phyloP scores from a whole-genome alignment of 768 basidiomycete genomes.

The Hygrocybe punicea region DNA sequence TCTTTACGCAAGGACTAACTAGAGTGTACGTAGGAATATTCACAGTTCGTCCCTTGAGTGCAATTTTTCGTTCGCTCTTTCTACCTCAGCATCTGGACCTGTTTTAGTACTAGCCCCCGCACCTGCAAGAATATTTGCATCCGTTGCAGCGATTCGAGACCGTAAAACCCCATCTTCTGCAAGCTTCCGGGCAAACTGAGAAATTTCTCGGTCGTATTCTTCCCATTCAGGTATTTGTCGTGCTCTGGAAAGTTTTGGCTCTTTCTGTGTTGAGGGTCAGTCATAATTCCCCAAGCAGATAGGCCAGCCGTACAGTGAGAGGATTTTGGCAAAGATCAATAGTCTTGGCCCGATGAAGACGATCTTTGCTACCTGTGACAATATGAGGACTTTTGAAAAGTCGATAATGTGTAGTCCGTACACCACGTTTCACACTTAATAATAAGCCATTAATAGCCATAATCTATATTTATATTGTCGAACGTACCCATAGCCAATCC shows the following conservation, averaged over 20 bases:
- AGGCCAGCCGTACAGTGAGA: constrained; percentile 58
- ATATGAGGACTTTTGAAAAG: not conserved
- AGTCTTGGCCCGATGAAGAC: constrained; percentile 76
- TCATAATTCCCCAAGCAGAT: not conserved
- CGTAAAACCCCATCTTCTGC: constrained; percentile 68
- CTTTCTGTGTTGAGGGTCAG: constrained; percentile 61
- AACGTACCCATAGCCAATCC: constrained; percentile 91
- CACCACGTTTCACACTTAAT: constrained; percentile 97
- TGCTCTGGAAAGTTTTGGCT: constrained; percentile 90
- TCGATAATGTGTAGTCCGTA: constrained; percentile 34
- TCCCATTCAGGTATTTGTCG: constrained; percentile 98
- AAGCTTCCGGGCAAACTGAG: constrained; percentile 70
- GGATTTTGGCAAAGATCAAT: constrained; percentile 98
- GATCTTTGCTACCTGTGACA: constrained; percentile 70
- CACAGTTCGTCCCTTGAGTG: not conserved
- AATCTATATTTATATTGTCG: not conserved
- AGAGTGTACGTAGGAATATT: not conserved
- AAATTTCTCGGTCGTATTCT: constrained; percentile 87
- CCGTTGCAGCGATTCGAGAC: constrained; percentile 63
- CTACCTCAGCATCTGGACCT: not conserved
- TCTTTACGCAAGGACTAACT: no score
- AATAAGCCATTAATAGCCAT: not conserved
- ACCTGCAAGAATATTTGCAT: constrained; percentile 61
- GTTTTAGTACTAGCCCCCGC: not conserved
- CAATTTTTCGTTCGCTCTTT: not conserved